Evolutionary conservation across 83 land plant species (phyloP), one percentile per base, ranked within the genome.

Genomic region (Isoetes engelmannii): DNA sequence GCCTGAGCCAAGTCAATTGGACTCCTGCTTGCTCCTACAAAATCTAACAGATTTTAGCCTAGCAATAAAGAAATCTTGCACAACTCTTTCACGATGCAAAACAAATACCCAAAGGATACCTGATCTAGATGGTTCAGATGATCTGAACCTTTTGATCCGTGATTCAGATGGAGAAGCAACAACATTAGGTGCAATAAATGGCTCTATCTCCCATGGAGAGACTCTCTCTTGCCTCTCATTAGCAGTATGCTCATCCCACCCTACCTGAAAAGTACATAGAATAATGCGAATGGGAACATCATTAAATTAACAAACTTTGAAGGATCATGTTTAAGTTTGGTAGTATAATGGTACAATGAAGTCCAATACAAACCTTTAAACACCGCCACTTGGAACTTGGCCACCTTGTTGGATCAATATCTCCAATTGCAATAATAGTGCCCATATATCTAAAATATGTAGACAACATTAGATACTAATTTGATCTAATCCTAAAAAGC

Each of bases 151-250:
- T 17, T 37, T 64, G 1, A 64, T 47, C 47, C 67, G 41, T 44
- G 18, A 47, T 44, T 18, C 47, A 7, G 67, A 37, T 6, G 67
- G 67, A 28, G 9, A 13, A 13, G 18, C 41, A 9, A 44, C 47
- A 44, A 44, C 67, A 4, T 59, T 59, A 7, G 72, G 13, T 57
- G 86, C 78, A 64, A 71, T 75, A 58, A 80, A 82, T 67, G 84
- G 84, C 66, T 92, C 97, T 58, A 92, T 85, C 68, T 92, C 97
- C 97, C 97, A 92, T 17, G 89, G 94, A 20, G 94, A 92, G 57
- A 92, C 83, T 54, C 93, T 85, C 61, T 88, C 86, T 56, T 78
- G 88, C 70, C 75, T 79, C 72, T 76, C 76, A 68, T 63, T 80
- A 67, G 63, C 80, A 15, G 81, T 67, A 51, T 74, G 69, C 19